Percentiles rank a stretch among this genome's conserved stretches.
phyloP scores from a whole-genome alignment of 768 basidiomycete genomes.

The Mycena vulgaris region DNA sequence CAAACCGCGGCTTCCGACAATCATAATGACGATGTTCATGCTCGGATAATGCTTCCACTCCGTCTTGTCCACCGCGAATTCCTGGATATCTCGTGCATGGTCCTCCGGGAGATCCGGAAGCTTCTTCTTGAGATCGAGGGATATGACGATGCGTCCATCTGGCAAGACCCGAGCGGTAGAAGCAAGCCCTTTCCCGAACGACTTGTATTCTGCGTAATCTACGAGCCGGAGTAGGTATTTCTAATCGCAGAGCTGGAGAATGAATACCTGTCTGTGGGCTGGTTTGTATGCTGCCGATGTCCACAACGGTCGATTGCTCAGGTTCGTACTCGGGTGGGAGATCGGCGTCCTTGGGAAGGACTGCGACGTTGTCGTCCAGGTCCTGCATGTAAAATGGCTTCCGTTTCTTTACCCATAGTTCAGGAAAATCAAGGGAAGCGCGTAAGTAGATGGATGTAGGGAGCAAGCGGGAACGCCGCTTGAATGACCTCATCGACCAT shows the following conservation, averaged over 20 bases:
- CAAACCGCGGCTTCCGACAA: conserved; percentile 76
- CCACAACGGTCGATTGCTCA: conserved; percentile 30
- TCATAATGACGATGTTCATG: conserved; percentile 76
- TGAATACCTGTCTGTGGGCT: conserved; percentile 40
- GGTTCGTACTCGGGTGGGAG: conserved; percentile 28
- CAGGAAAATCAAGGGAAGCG: neutral
- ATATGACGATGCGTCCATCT: conserved; percentile 65
- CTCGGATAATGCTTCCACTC: conserved; percentile 55
- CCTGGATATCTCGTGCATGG: conserved; percentile 61
- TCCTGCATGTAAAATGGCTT: conserved; percentile 44
- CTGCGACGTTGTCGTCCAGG: conserved; percentile 33
- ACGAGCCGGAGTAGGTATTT: neutral
- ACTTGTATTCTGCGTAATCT: conserved; percentile 59
- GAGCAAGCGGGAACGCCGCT: neutral
- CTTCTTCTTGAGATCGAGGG: conserved; percentile 63
- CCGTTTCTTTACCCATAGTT: conserved; percentile 23
- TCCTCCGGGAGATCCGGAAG: conserved; percentile 67
- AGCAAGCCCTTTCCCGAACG: conserved; percentile 58
- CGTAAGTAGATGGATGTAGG: neutral
- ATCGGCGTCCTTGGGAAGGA: conserved; percentile 33
- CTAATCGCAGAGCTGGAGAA: neutral
- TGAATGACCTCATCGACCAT: conserved; percentile 21
- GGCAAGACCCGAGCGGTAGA: conserved; percentile 58
- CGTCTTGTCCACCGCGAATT: conserved; percentile 62
- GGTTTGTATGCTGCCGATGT: conserved; percentile 44